Percentiles rank a stretch among this genome's conserved stretches.
phyloP scores from a whole-genome alignment of 176 grass and related monocot species.

The Raddia distichophylla region DNA sequence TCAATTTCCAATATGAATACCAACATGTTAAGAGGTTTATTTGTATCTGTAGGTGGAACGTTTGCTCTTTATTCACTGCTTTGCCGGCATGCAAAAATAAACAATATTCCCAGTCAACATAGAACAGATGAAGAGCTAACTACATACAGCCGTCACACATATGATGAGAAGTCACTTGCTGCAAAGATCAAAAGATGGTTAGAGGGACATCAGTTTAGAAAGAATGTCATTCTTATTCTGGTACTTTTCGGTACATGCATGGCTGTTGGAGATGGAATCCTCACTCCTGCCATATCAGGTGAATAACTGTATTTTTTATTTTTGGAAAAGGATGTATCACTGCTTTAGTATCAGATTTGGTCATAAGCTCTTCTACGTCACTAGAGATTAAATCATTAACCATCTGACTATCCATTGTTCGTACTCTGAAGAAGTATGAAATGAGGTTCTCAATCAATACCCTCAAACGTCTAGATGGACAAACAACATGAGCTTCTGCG shows the following conservation, averaged over 20 bases:
- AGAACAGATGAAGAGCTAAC: conserved; percentile 78
- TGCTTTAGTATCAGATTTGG: conserved; percentile 14
- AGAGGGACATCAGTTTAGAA: conserved; percentile 60
- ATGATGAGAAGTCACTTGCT: conserved; percentile 68
- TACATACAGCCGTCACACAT: conserved; percentile 71
- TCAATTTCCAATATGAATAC: not conserved
- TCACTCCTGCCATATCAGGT: conserved; percentile 92
- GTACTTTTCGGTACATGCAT: conserved; percentile 85
- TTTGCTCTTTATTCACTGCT: conserved; percentile 94
- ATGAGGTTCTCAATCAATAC: no score
- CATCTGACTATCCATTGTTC: no score
- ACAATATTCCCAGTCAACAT: conserved; percentile 81
- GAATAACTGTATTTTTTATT: not conserved
- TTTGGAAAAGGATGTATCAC: not conserved
- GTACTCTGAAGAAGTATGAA: no score
- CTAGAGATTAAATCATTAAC: no score
- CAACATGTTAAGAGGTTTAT: conserved; percentile 30
- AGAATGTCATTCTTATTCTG: conserved; percentile 70
- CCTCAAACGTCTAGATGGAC: no score
- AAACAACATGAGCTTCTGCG: no score
- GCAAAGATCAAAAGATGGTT: conserved; percentile 78
- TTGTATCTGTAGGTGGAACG: conserved; percentile 66
- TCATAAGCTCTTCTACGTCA: not conserved
- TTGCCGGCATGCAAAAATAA: conserved; percentile 83
- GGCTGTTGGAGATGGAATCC: conserved; percentile 89